Evolutionary conservation across 805 yeast genomes (phyloP), one percentile per base, ranked within the genome.

Genomic region (Nakazawaea sp.): DNA sequence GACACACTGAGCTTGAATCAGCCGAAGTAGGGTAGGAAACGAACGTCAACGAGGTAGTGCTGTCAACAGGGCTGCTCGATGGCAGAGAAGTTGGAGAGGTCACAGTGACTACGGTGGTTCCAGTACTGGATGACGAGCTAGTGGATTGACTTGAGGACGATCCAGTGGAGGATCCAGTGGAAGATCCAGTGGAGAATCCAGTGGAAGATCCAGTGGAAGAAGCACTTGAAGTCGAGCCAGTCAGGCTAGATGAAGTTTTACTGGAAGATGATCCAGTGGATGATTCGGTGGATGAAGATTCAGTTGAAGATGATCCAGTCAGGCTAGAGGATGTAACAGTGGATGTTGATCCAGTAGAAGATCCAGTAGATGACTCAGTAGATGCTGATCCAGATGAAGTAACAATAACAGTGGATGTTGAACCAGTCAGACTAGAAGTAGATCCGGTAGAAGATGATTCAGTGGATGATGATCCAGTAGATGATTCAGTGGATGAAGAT

Each of bases 251-350:
- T 30, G 24, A 16, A 13, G 32, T 16, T 8, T 19, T 28, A 30
- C 12, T 16, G 16, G 28, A 26, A 12, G 28, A 12, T 12, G 28
- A 6, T 12, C 6, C 28, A 16, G 19, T 15, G 30, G 16, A 18
- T 7, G 32, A 30, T n/a, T 6, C 28, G 19, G 30, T 15, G 30
- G 16, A 18, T 7, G 32, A 30, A 27, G 29, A 27, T 27, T 27
- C 29, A 16, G 9, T 23, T 23, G 29, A 11, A 7, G 11, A 3
- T 15, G 29, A 13, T 15, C 28, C 24, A 21, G 24, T 21, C 7
- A 10, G 7, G 24, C 24, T 8, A 8, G 24, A n/a, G n/a, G n/a
- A n/a, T n/a, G n/a, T n/a, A n/a, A n/a, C n/a, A n/a, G n/a, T n/a
- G n/a, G 37, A 18, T 15, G 20, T 13, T 19, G 19, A 20, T 17